Evolutionary conservation across 1,284 basidiomycete species (phyloP).

Genomic region (Ustilago crameri): DNA sequence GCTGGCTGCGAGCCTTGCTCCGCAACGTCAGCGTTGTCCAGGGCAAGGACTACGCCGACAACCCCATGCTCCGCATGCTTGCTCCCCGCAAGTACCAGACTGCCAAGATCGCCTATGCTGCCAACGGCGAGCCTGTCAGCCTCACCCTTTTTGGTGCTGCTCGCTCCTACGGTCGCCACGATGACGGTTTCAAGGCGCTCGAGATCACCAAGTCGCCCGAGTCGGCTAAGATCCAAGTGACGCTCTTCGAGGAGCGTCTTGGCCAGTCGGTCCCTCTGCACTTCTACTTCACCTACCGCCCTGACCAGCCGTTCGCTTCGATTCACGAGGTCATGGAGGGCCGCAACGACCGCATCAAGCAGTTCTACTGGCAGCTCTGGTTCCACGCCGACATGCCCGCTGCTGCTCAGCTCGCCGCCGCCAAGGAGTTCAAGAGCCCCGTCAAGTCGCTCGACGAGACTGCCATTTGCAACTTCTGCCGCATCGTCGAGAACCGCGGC

Average conservation of each 20-base stretch:
- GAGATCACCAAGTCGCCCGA: constrained; percentile 70
- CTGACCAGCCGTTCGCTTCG: constrained; percentile 87
- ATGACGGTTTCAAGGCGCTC: constrained; percentile 82
- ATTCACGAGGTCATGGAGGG: constrained; percentile 89
- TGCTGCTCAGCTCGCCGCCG: constrained; percentile 37
- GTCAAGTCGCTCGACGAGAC: constrained; percentile 71
- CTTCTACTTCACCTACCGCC: constrained; percentile 87
- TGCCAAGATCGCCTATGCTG: constrained; percentile 73
- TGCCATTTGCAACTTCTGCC: constrained; percentile 88
- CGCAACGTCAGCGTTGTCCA: constrained; percentile 78
- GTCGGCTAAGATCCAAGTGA: constrained; percentile 75
- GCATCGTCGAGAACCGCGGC: constrained; percentile 90
- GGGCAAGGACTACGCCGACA: constrained; percentile 77
- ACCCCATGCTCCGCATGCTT: constrained; percentile 88
- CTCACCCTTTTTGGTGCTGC: constrained; percentile 80
- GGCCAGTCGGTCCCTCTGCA: constrained; percentile 81
- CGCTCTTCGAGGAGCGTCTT: constrained; percentile 84
- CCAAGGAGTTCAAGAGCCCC: constrained; percentile 51
- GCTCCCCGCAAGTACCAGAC: constrained; percentile 83
- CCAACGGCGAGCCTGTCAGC: constrained; percentile 71
- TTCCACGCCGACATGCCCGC: constrained; percentile 63
- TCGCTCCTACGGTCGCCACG: constrained; percentile 82
- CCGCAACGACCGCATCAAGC: constrained; percentile 90
- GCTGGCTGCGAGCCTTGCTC: constrained; percentile 88
- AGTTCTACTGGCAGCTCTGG: constrained; percentile 63